Percentiles rank a stretch among this genome's conserved stretches.
phyloP scores from a whole-genome alignment of 345 rosid species.

The Melaleuca alternifolia region DNA sequence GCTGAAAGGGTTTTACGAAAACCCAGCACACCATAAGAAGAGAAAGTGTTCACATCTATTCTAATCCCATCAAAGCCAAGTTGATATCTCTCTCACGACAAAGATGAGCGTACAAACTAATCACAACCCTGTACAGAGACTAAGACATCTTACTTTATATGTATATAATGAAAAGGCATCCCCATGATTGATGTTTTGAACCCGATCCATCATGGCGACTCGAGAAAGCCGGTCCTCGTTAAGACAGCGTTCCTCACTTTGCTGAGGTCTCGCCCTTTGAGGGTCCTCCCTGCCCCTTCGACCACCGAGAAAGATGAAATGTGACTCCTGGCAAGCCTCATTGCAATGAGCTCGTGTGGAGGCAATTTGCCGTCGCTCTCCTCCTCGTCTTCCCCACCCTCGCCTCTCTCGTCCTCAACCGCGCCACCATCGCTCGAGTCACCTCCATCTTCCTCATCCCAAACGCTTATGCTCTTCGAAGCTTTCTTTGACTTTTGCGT shows the following conservation, averaged over 20 bases:
- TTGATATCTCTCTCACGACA: neutral
- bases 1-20: neutral
- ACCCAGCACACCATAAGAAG: neutral
- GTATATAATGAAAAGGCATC: neutral
- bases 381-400: neutral
- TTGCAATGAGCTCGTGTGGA: conserved; percentile 62
- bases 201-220: conserved; percentile 5
- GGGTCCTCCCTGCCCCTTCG: conserved; percentile 80
- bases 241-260: conserved; percentile 67
- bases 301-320: conserved; percentile 62
- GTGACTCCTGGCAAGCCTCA: conserved; percentile 49
- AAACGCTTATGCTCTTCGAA: neutral
- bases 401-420: neutral
- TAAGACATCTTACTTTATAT: neutral
- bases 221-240: conserved; percentile 81
- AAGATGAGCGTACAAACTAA: neutral
- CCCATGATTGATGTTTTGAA: neutral
- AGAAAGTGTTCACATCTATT: neutral
- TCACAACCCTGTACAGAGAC: neutral
- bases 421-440: conserved; percentile 3
- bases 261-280: conserved; percentile 81
- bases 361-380: conserved; percentile 29
- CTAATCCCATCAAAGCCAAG: neutral
- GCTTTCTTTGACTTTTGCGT: conserved; percentile 21
- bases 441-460: neutral